A percentile compares a stretch with the other conserved stretches of the same genome.
Conservation (phyloP, 805 yeast species). For the Brettanomyces bruxellensis region DNA sequence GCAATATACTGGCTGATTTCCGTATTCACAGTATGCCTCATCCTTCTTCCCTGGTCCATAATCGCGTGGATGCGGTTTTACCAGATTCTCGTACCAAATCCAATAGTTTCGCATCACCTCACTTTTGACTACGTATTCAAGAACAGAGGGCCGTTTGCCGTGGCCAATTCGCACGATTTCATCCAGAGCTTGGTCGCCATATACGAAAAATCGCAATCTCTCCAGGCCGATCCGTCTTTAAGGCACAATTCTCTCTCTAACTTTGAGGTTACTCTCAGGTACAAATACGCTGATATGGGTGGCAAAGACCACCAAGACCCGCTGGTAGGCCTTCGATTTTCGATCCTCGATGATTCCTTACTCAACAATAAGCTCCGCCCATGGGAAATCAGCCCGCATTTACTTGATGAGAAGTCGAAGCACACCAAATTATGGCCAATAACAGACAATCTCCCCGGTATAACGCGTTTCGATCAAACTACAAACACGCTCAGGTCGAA, state of each 20-base stretch:
- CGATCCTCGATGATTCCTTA: slow-evolving; percentile 14
- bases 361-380: slow-evolving; percentile 15
- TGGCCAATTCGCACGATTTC: slow-evolving; percentile 13
- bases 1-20: slow-evolving; percentile 10
- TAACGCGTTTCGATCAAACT: slow-evolving; percentile 5
- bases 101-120: slow-evolving; percentile 8
- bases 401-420: slow-evolving; percentile 10
- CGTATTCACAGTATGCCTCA: slow-evolving; percentile 11
- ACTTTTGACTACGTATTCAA: slow-evolving; percentile 15
- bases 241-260: slow-evolving; percentile 6
- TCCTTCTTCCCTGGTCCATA: slow-evolving; percentile 26
- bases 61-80: slow-evolving; percentile 24
- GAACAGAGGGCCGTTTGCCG: slow-evolving; percentile 15
- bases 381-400: slow-evolving; percentile 12
- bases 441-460: slow-evolving; percentile 14
- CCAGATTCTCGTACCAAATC: slow-evolving; percentile 21
- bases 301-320: background rate
- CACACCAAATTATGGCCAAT: slow-evolving; percentile 19
- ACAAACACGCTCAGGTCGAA: slow-evolving; percentile 9
- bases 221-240: background rate
- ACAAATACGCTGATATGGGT: background rate
- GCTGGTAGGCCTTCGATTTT: slow-evolving; percentile 14
- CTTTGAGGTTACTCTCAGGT: slow-evolving; percentile 15
- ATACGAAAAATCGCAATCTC: background rate
- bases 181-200: slow-evolving; percentile 7